These are phyloP conservation scores for Aspergillus pseudoglaucus DNA, from an alignment of 2,329 filamentous ascomycete genomes.

Conservation along the genomic window DNA sequence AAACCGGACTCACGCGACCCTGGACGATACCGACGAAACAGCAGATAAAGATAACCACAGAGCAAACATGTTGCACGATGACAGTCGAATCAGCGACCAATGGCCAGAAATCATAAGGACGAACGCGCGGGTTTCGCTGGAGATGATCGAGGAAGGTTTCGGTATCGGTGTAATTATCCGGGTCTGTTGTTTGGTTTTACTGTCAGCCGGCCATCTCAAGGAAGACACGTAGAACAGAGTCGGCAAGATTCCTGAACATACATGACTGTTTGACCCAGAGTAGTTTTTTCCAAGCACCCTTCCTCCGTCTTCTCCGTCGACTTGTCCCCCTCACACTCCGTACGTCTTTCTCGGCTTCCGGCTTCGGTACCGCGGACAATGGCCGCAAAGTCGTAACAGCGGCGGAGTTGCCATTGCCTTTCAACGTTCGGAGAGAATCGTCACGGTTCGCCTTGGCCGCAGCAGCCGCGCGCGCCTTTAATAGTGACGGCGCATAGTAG, in stretches of 20 bases:
- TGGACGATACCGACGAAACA: slow-evolving; percentile 89
- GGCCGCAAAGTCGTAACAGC: slow-evolving; percentile 38
- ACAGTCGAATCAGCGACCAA: slow-evolving; percentile 91
- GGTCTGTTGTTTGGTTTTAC: slow-evolving; percentile 54
- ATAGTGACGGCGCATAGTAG: slow-evolving; percentile 58
- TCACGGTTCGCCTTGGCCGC: slow-evolving; percentile 34
- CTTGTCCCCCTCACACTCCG: slow-evolving; percentile 53
- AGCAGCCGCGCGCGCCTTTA: slow-evolving; percentile 42
- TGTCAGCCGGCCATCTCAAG: background rate
- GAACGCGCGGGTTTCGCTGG: slow-evolving; percentile 84
- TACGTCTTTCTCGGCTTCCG: slow-evolving; percentile 34
- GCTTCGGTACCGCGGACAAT: slow-evolving; percentile 33
- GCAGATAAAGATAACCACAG: slow-evolving; percentile 87
- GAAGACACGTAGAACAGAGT: background rate
- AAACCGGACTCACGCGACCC: slow-evolving; percentile 80
- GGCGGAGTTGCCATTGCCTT: slow-evolving; percentile 34
- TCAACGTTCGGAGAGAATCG: slow-evolving; percentile 25
- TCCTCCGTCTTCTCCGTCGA: slow-evolving; percentile 57
- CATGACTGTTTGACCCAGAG: slow-evolving; percentile 97
- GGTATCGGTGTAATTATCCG: slow-evolving; percentile 98
- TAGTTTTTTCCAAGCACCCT: slow-evolving; percentile 84
- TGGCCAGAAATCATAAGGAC: slow-evolving; percentile 97
- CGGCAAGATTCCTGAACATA: slow-evolving; percentile 36
- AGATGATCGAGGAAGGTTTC: slow-evolving; percentile 94
- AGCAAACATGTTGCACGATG: slow-evolving; percentile 94